Percentiles rank a stretch among this genome's conserved stretches.
Evolutionary conservation across 1,139 yeast species (phyloP).

Genomic region (Saccharomycopsis hybrid): DNA sequence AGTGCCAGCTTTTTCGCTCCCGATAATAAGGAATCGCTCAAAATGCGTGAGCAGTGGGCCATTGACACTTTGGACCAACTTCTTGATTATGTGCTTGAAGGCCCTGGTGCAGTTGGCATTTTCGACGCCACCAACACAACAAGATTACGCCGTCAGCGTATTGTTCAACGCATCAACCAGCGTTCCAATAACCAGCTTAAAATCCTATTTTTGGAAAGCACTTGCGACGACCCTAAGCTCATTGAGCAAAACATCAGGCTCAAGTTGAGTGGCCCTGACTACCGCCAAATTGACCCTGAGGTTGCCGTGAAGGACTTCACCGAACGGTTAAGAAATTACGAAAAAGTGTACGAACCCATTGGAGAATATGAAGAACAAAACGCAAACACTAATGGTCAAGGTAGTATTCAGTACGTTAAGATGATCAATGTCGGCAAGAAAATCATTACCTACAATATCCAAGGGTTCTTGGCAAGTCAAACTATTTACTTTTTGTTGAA

Average conservation of each 20-base stretch:
- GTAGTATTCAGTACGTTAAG: slow-evolving; percentile 62
- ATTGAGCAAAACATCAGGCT: slow-evolving; percentile 78
- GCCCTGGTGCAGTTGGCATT: slow-evolving; percentile 90
- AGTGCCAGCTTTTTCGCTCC: slow-evolving; percentile 86
- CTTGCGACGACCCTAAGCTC: slow-evolving; percentile 72
- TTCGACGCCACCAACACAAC: slow-evolving; percentile 96
- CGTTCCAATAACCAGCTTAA: slow-evolving; percentile 60
- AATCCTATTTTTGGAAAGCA: slow-evolving; percentile 78
- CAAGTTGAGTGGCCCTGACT: slow-evolving; percentile 91
- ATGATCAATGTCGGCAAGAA: slow-evolving; percentile 96
- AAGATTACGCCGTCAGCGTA: slow-evolving; percentile 58
- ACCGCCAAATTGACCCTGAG: slow-evolving; percentile 77
- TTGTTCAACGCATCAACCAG: slow-evolving; percentile 61
- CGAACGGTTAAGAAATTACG: slow-evolving; percentile 76
- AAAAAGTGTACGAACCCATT: slow-evolving; percentile 83
- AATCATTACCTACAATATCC: slow-evolving; percentile 84
- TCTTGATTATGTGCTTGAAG: slow-evolving; percentile 71
- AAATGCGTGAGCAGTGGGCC: slow-evolving; percentile 89
- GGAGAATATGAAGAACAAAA: slow-evolving; percentile 60
- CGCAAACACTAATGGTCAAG: slow-evolving; percentile 44
- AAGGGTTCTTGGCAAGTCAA: slow-evolving; percentile 90
- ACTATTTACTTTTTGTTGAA: slow-evolving; percentile 85
- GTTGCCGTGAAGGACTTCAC: slow-evolving; percentile 76
- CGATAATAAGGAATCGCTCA: slow-evolving; percentile 56
- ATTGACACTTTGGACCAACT: slow-evolving; percentile 86